Evolutionary conservation across 2,329 filamentous ascomycete species (phyloP).

Genomic region (Aspergillus melleus): DNA sequence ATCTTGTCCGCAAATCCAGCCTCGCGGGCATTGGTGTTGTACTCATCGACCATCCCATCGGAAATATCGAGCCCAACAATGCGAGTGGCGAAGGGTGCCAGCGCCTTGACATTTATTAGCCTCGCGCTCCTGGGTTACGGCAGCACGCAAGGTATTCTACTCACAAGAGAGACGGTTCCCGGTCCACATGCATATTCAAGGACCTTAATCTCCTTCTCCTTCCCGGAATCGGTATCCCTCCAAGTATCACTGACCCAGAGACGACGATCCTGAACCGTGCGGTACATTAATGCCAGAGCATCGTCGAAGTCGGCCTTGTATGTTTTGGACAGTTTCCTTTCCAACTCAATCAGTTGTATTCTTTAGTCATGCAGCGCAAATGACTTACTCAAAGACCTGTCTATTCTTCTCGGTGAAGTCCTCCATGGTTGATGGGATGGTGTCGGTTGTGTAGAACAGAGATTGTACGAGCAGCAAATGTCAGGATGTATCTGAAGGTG

Average conservation of each 20-base stretch:
- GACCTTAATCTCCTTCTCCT: conserved; percentile 48
- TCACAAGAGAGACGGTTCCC: conserved; percentile 64
- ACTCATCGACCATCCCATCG: conserved; percentile 67
- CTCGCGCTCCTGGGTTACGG: neutral
- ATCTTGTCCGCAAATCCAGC: conserved; percentile 55
- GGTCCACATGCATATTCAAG: conserved; percentile 78
- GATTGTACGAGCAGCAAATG: neutral
- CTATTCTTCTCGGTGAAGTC: conserved; percentile 40
- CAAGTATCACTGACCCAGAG: conserved; percentile 65
- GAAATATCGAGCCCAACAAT: conserved; percentile 70
- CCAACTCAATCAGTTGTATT: neutral
- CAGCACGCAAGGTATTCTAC: conserved; percentile 20
- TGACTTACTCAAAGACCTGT: conserved; percentile 43
- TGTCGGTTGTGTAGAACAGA: neutral
- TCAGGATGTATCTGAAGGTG: neutral
- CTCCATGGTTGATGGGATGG: conserved; percentile 24
- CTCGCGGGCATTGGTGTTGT: conserved; percentile 61
- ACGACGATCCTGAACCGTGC: conserved; percentile 54
- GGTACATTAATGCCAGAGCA: conserved; percentile 55
- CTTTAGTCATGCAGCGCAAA: neutral
- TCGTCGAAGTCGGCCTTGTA: conserved; percentile 61
- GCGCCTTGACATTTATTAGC: conserved; percentile 39
- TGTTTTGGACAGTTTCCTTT: conserved; percentile 52
- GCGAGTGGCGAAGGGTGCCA: conserved; percentile 63
- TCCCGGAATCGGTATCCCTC: conserved; percentile 32